Evolutionary conservation across 2,329 filamentous ascomycete genomes (phyloP), one percentile per base, ranked within the genome.

Genomic region (Aspergillus novoparasiticus): DNA sequence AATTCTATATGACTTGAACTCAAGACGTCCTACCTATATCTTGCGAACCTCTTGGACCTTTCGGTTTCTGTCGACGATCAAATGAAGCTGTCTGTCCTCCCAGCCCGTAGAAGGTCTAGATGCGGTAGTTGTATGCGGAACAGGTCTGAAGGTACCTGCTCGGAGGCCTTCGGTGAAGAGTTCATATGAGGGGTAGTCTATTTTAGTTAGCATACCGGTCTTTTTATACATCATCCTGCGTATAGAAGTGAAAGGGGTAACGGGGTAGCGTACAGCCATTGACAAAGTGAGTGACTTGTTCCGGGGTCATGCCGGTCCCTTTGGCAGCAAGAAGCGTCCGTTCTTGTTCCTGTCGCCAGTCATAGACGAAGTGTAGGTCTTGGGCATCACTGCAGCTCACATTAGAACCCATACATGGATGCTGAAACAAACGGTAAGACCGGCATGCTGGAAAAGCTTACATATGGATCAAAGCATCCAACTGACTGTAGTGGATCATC

Each of bases 301-400:
- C 89, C 69, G 92, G 89, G 1, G 87, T 90, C 94, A 97, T 97
- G 34, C 92, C 93, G 0, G 83, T 85, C 1, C 91, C 92, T 67
- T 86, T 90, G 26, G 83, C 79, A 9, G 81, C 81, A 28, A 90
- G 86, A 70, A 97, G 82, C 63, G 85, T 85, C 55, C 85, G 85
- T 78, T 97, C 93, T 78, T 96, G 92, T 79, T 97, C 84, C 69
- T 89, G 81, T 16, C 93, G 87, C 94, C 94, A 97, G 65, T 85
- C 86, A 71, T 97, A 97, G 58, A 96, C 94, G 73, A 88, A 94
- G 57, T 83, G 82, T 5, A 87, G 83, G 68, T 95, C 82, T 69
- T 90, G 85, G 6, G 93, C 90, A 72, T 96, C 89, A 60, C 82
- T 84, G 53, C 34, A 30, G 34, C 45, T 36, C 19, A 14, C 36